Conservation (phyloP, 2,329 filamentous ascomycete genomes). For the Nemania sp. region DNA sequence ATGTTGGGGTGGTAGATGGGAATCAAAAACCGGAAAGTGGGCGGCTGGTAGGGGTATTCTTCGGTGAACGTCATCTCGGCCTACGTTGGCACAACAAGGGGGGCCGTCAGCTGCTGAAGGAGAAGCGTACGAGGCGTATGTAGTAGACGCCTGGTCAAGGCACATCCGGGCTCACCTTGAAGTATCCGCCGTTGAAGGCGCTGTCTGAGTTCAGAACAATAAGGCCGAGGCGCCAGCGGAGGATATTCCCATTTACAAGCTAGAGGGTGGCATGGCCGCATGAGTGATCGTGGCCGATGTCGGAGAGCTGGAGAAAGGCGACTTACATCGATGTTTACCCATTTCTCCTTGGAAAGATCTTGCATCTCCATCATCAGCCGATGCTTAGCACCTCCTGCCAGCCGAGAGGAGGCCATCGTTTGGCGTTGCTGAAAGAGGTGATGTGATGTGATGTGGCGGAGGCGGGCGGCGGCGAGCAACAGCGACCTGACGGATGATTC, state of each 20-base stretch:
- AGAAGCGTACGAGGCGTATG: background rate
- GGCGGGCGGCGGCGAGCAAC: background rate
- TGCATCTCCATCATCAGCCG: slow-evolving; percentile 90
- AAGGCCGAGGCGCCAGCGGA: slow-evolving; percentile 84
- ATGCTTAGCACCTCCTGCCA: slow-evolving; percentile 64
- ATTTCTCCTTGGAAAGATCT: slow-evolving; percentile 83
- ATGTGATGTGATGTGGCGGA: background rate
- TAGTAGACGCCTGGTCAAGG: background rate
- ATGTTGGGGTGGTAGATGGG: slow-evolving; percentile 93
- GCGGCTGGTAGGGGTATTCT: slow-evolving; percentile 89
- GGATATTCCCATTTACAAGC: slow-evolving; percentile 80
- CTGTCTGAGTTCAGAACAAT: slow-evolving; percentile 94
- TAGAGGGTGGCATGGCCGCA: slow-evolving; percentile 43
- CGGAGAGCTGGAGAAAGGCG: background rate
- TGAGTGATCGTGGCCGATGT: slow-evolving; percentile 16
- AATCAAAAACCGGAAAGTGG: slow-evolving; percentile 80
- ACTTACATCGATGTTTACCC: slow-evolving; percentile 85
- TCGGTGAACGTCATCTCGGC: slow-evolving; percentile 84
- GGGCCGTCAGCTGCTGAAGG: background rate
- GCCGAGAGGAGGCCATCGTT: slow-evolving; percentile 37
- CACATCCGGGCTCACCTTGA: slow-evolving; percentile 58
- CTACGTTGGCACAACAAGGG: slow-evolving; percentile 41
- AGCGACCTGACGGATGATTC: background rate
- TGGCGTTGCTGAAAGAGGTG: background rate
- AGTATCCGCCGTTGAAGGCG: slow-evolving; percentile 89